phyloP scores from a whole-genome alignment of 371 early-diverging fungal species.

The Haplosporangium sp. region DNA sequence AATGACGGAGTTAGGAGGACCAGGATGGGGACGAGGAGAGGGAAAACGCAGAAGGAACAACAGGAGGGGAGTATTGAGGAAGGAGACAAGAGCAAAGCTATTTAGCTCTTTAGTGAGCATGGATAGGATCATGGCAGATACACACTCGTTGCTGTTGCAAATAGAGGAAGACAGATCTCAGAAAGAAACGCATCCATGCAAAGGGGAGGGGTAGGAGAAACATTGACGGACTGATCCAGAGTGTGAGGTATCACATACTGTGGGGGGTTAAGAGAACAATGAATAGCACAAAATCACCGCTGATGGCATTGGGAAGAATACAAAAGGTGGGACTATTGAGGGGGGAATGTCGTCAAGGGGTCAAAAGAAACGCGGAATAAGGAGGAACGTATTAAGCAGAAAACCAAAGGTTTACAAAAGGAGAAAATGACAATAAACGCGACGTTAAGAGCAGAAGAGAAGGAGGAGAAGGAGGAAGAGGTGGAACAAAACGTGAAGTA shows the following conservation, averaged over 20 bases:
- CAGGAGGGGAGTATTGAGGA: slow-evolving; percentile 17
- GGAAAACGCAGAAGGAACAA: slow-evolving; percentile 15
- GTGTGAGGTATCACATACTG: too few species aligned
- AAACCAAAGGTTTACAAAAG: background rate
- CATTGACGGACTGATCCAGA: too few species aligned
- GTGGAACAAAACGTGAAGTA: background rate
- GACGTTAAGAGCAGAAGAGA: background rate
- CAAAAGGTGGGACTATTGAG: too few species aligned
- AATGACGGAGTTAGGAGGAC: slow-evolving; percentile 17
- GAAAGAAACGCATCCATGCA: background rate
- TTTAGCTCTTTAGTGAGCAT: slow-evolving; percentile 4
- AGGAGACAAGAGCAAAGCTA: slow-evolving; percentile 11
- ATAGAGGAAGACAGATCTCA: too few species aligned
- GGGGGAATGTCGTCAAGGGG: too few species aligned
- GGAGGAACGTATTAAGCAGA: background rate
- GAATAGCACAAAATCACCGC: too few species aligned
- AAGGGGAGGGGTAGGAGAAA: background rate
- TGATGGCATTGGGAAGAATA: too few species aligned
- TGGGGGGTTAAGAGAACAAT: too few species aligned
- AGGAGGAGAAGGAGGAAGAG: background rate
- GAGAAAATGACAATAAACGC: background rate
- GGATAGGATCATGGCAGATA: slow-evolving; percentile 4
- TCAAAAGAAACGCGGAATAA: too few species aligned
- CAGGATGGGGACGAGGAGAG: background rate
- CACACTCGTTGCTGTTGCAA: background rate